These are phyloP conservation scores for Ploettnerulaceae sp. DNA, from an alignment of 2,329 filamentous ascomycete species.

Conservation along the genomic window DNA sequence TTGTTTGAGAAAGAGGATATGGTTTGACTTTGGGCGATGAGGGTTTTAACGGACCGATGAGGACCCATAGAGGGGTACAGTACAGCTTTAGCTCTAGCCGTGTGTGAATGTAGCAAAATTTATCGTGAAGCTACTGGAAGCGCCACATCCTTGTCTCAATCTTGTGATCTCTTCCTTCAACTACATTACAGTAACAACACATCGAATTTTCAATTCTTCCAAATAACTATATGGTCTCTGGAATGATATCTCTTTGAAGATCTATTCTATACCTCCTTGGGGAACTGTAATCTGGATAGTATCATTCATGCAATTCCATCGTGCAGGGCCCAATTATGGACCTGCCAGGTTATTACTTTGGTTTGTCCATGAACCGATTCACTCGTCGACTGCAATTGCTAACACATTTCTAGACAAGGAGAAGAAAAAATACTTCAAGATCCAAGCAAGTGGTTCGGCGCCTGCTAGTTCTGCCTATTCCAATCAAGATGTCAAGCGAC, in stretches of 20 bases:
- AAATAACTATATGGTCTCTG: not conserved
- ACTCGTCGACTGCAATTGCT: not conserved
- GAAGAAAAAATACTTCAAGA: slow-evolving; percentile 64
- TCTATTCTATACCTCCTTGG: not conserved
- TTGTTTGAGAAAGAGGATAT: slow-evolving; percentile 5
- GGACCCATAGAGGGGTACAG: slow-evolving; percentile 8
- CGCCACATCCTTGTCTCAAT: not conserved
- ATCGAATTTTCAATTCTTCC: not conserved
- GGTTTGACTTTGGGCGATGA: not conserved
- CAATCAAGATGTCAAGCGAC: slow-evolving; percentile 52
- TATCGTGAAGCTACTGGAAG: not conserved
- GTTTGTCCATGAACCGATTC: slow-evolving; percentile 32
- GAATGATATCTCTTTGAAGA: not conserved
- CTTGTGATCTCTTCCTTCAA: not conserved
- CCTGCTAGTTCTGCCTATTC: slow-evolving; percentile 50
- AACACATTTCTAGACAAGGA: slow-evolving; percentile 42
- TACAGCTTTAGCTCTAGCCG: not conserved
- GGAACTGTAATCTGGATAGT: not conserved
- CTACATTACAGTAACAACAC: not conserved
- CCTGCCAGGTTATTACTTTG: slow-evolving; percentile 53
- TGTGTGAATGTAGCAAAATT: slow-evolving; percentile 6
- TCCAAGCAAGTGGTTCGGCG: slow-evolving; percentile 50
- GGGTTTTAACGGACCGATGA: slow-evolving; percentile 5
- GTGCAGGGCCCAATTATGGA: slow-evolving; percentile 19
- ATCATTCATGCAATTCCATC: not conserved